Evolutionary conservation across 495 filamentous ascomycete genomes (phyloP).

Genomic region (Penicillium parvum): DNA sequence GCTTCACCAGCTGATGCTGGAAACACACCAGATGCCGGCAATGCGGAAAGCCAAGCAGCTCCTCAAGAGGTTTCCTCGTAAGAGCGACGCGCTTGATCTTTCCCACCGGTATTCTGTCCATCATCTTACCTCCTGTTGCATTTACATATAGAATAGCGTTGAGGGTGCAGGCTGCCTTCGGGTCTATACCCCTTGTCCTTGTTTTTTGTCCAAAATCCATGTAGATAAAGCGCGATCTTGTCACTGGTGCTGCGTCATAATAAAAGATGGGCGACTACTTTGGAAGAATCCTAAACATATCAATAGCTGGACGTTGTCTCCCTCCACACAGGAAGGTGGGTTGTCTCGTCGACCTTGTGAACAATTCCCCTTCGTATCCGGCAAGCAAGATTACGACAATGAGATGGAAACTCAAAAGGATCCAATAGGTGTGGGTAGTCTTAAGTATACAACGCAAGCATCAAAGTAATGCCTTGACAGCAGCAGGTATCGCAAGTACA

Average conservation of each 20-base stretch:
- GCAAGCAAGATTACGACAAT: too few relatives aligned
- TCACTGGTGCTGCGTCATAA: constrained; percentile 7
- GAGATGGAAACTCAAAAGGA: not conserved
- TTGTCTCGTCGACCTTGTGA: too few relatives aligned
- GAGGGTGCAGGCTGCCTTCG: constrained; percentile 2
- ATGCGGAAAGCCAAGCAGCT: constrained; percentile 1
- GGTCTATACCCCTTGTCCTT: constrained; percentile 1
- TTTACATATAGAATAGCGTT: constrained; percentile 20
- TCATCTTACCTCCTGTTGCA: constrained; percentile 6
- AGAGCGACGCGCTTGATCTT: not conserved
- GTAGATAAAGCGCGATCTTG: constrained; percentile 21
- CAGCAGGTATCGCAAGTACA: constrained; percentile 1
- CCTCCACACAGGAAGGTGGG: too few relatives aligned
- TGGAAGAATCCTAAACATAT: too few relatives aligned
- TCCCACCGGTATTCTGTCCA: not conserved
- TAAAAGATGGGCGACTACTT: not conserved
- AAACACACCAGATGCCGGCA: not conserved
- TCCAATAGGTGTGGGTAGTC: not conserved
- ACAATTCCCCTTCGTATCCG: too few relatives aligned
- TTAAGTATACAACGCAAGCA: constrained; percentile 6
- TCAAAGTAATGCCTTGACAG: not conserved
- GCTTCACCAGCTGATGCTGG: not conserved
- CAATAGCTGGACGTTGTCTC: not conserved
- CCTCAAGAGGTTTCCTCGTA: constrained; percentile 6
- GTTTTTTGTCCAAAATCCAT: constrained; percentile 7